phyloP scores from a whole-genome alignment of 805 yeast species.

The Monosporozyma servazzii region DNA sequence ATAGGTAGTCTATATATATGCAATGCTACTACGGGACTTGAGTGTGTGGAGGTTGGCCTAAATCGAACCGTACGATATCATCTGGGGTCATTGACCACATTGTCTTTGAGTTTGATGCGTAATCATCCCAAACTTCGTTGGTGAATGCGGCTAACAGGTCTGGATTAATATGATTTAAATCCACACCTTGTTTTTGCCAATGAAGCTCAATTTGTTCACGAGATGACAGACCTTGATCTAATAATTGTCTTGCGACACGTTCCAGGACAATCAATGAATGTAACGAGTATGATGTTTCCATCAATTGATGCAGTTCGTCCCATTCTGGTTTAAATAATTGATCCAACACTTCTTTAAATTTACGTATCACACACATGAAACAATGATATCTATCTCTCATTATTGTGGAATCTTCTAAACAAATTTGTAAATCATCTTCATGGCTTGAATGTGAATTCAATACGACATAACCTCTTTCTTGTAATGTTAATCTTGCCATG shows the following conservation, averaged over 20 bases:
- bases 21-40: too few relatives aligned
- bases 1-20: too few relatives aligned
- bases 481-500: constrained; percentile 15
- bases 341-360: constrained; percentile 15
- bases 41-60: background rate
- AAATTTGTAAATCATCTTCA: constrained; percentile 2
- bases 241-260: constrained; percentile 16
- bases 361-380: constrained; percentile 8
- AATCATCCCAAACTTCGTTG: constrained; percentile 12
- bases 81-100: constrained; percentile 14
- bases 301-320: constrained; percentile 5
- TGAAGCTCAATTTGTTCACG: constrained; percentile 13
- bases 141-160: constrained; percentile 8
- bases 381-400: constrained; percentile 8
- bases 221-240: constrained; percentile 15
- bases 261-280: constrained; percentile 17
- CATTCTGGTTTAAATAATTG: constrained; percentile 10
- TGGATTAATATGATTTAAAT: constrained; percentile 7
- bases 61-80: background rate
- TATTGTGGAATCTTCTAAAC: constrained; percentile 7
- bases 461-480: constrained; percentile 13
- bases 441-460: constrained; percentile 5
- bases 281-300: constrained; percentile 13
- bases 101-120: constrained; percentile 5
- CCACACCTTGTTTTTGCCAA: constrained; percentile 8